Evolutionary conservation across 2,329 filamentous ascomycete genomes (phyloP).

Genomic region (Trichothecium sympodiale): DNA sequence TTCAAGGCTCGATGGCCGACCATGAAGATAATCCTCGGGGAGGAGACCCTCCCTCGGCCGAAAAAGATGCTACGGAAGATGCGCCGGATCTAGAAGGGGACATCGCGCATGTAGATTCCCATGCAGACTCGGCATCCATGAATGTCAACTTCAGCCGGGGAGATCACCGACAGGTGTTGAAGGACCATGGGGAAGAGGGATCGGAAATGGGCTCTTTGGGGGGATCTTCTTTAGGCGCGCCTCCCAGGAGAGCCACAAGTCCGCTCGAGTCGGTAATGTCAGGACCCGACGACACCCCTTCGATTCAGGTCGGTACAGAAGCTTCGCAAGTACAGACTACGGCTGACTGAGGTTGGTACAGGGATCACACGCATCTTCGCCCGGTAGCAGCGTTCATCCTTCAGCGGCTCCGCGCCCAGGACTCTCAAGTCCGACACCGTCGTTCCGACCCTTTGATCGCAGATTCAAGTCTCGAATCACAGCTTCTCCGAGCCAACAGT

Average conservation of each 20-base stretch:
- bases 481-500: slow-evolving; percentile 27
- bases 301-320: slow-evolving; percentile 53
- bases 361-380: slow-evolving; percentile 53
- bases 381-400: slow-evolving; percentile 63
- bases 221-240: slow-evolving; percentile 31
- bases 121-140: slow-evolving; percentile 5
- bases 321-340: neutral
- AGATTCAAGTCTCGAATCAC: slow-evolving; percentile 82
- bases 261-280: slow-evolving; percentile 59
- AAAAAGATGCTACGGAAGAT: too few relatives aligned
- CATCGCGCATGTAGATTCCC: slow-evolving; percentile 4
- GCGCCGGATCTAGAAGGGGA: slow-evolving; percentile 3
- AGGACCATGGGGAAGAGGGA: slow-evolving; percentile 21
- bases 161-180: neutral
- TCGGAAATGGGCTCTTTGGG: slow-evolving; percentile 44
- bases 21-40: slow-evolving; percentile 31
- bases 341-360: slow-evolving; percentile 14
- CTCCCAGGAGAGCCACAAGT: slow-evolving; percentile 49
- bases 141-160: slow-evolving; percentile 10
- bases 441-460: slow-evolving; percentile 86
- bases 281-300: slow-evolving; percentile 74
- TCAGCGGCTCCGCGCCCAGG: slow-evolving; percentile 57
- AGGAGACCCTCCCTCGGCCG: neutral
- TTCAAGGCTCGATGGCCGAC: slow-evolving; percentile 34
- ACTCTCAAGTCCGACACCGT: slow-evolving; percentile 61